These are phyloP conservation scores for Dissoconium aciculare DNA, from an alignment of 2,329 filamentous ascomycete species.

Conservation along the genomic window DNA sequence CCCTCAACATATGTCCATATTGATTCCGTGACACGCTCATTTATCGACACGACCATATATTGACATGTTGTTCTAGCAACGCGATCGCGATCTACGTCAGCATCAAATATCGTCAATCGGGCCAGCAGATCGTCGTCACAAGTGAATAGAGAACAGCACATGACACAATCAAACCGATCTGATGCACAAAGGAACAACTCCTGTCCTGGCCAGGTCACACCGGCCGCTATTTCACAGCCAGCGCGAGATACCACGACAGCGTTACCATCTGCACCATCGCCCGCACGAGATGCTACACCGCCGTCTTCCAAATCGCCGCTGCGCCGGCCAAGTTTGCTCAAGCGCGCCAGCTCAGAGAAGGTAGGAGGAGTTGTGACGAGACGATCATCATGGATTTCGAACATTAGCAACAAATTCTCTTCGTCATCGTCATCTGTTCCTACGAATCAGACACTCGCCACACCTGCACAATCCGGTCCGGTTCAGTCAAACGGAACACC, in stretches of 20 bases:
- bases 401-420: slow-evolving; percentile 83
- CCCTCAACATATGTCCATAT: slow-evolving; percentile 1
- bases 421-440: slow-evolving; percentile 9
- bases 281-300: slow-evolving; percentile 13
- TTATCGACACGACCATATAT: slow-evolving; percentile 6
- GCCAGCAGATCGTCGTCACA: slow-evolving; percentile 5
- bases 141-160: slow-evolving; percentile 4
- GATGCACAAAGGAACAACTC: slow-evolving; percentile 7
- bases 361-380: slow-evolving; percentile 28
- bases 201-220: slow-evolving; percentile 13
- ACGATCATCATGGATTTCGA: slow-evolving; percentile 80
- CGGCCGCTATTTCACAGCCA: slow-evolving; percentile 11
- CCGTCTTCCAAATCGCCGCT: slow-evolving; percentile 5
- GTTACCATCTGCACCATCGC: slow-evolving; percentile 8
- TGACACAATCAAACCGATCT: slow-evolving; percentile 1
- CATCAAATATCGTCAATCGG: slow-evolving; percentile 3
- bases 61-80: neutral
- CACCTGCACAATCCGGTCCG: no score
- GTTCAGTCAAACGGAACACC: no score
- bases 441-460: no score
- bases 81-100: neutral
- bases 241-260: slow-evolving; percentile 13
- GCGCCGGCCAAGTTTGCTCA: slow-evolving; percentile 29
- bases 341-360: slow-evolving; percentile 28
- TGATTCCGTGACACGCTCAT: no score